phyloP scores from a whole-genome alignment of 2,329 filamentous ascomycete genomes.

The Fusarium piperis region DNA sequence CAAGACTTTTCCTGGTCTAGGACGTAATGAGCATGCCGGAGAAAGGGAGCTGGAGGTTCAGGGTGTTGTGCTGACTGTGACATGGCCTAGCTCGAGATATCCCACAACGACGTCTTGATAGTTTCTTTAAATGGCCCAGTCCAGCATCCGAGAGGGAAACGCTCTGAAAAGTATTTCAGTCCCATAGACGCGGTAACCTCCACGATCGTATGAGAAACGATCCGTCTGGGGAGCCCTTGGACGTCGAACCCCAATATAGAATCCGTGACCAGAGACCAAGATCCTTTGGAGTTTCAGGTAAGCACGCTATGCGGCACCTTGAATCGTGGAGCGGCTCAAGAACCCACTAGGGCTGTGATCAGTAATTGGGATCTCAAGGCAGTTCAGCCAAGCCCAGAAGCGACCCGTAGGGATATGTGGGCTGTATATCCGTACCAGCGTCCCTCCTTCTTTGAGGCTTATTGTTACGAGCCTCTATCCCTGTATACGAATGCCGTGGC shows the following conservation, averaged over 20 bases:
- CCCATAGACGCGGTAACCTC: neutral
- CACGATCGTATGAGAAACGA: neutral
- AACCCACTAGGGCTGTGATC: constrained; percentile 20
- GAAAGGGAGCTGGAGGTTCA: constrained; percentile 8
- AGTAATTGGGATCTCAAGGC: constrained; percentile 17
- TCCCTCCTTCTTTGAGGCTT: constrained; percentile 25
- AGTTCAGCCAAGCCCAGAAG: constrained; percentile 4
- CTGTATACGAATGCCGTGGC: constrained; percentile 33
- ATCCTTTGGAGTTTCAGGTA: constrained; percentile 13
- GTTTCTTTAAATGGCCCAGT: constrained; percentile 6
- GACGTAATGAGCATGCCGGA: constrained; percentile 16
- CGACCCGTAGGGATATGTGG: neutral
- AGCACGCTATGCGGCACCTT: constrained; percentile 1
- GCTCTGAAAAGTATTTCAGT: neutral
- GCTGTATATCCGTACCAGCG: neutral
- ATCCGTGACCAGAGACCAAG: neutral
- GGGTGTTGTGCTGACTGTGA: neutral
- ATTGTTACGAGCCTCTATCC: constrained; percentile 29
- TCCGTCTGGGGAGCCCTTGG: neutral
- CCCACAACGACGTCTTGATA: neutral
- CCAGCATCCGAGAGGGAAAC: neutral
- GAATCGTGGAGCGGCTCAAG: constrained; percentile 8
- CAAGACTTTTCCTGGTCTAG: constrained; percentile 27
- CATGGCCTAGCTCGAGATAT: neutral
- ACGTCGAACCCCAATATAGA: constrained; percentile 3